Evolutionary conservation across 208 protist genomes (phyloP).

Genomic region (Zelonia costaricensis): DNA sequence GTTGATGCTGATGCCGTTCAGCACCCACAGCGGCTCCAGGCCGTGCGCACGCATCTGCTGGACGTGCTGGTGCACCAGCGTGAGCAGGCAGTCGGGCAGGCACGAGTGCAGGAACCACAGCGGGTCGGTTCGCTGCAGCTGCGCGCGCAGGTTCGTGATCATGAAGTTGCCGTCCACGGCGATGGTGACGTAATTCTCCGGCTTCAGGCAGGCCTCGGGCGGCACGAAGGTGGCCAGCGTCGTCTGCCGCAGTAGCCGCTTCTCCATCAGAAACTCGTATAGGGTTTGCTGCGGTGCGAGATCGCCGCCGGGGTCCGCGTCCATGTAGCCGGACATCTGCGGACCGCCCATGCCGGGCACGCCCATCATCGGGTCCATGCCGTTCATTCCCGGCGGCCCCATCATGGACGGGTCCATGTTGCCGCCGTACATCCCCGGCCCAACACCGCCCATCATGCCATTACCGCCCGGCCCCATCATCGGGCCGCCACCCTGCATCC

Average conservation of each 20-base stretch:
- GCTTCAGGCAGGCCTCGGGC: slow-evolving; percentile 38
- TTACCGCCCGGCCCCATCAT: slow-evolving; percentile 20
- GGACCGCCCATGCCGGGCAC: slow-evolving; percentile 37
- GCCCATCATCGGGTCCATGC: slow-evolving; percentile 30
- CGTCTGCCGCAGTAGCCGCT: slow-evolving; percentile 55
- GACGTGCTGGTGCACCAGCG: slow-evolving; percentile 68
- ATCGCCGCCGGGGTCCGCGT: slow-evolving; percentile 13
- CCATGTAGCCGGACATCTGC: slow-evolving; percentile 34
- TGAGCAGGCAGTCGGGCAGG: slow-evolving; percentile 65
- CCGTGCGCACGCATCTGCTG: slow-evolving; percentile 54
- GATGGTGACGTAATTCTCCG: slow-evolving; percentile 48
- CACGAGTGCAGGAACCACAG: slow-evolving; percentile 86
- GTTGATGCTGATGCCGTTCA: slow-evolving; percentile 80
- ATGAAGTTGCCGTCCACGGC: slow-evolving; percentile 84
- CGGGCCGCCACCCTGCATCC: slow-evolving; percentile 1
- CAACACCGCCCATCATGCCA: slow-evolving; percentile 5
- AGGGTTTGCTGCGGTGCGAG: slow-evolving; percentile 35
- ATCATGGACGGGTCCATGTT: slow-evolving; percentile 18
- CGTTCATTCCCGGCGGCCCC: slow-evolving; percentile 2
- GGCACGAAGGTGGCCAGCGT: slow-evolving; percentile 51
- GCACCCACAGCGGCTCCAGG: slow-evolving; percentile 84
- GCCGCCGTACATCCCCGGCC: slow-evolving; percentile 14
- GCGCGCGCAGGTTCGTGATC: slow-evolving; percentile 59
- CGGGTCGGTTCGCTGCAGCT: slow-evolving; percentile 59
- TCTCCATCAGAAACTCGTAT: slow-evolving; percentile 64